A percentile compares a stretch with the other conserved stretches of the same genome.
Evolutionary conservation across 306 rosid genomes (phyloP).

Genomic region (Prinsepia uniflora): DNA sequence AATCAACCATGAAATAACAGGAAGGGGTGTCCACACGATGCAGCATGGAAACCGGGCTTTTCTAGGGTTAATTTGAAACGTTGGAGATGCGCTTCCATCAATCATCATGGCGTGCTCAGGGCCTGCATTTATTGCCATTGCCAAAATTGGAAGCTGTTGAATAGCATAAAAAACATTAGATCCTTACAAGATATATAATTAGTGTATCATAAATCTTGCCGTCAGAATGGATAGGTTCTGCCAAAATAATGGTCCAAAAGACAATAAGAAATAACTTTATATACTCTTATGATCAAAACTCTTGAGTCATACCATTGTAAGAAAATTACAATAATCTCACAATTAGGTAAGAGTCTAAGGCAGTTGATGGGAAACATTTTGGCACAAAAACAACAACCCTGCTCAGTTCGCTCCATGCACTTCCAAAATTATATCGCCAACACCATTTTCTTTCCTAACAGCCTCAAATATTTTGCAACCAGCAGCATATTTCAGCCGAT

Average conservation of each 20-base stretch:
- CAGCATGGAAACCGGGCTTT: conserved; percentile 83
- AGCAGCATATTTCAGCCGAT: conserved; percentile 2
- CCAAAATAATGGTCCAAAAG: not conserved
- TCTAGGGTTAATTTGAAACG: conserved; percentile 64
- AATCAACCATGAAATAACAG: conserved; percentile 84
- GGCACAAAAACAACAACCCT: not conserved
- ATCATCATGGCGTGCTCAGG: conserved; percentile 44
- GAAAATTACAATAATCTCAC: not conserved
- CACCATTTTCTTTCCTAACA: not conserved
- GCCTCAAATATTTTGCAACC: not conserved
- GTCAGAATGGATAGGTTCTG: not conserved
- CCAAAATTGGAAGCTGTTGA: conserved; percentile 25
- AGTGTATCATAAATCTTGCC: not conserved
- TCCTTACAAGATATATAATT: not conserved
- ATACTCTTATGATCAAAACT: not conserved
- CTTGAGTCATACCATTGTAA: not conserved
- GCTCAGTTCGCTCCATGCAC: not conserved
- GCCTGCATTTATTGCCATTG: conserved; percentile 59
- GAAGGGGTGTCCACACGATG: conserved; percentile 97
- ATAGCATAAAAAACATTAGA: conserved; percentile 15
- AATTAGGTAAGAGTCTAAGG: not conserved
- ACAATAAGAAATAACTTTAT: not conserved
- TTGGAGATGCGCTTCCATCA: conserved; percentile 40
- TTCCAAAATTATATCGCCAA: not conserved
- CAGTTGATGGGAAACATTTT: not conserved